A percentile compares a stretch with the other conserved stretches of the same genome.
phyloP scores from a whole-genome alignment of 352 stramenopile species.

The Globisporangium cylindrosporum region DNA sequence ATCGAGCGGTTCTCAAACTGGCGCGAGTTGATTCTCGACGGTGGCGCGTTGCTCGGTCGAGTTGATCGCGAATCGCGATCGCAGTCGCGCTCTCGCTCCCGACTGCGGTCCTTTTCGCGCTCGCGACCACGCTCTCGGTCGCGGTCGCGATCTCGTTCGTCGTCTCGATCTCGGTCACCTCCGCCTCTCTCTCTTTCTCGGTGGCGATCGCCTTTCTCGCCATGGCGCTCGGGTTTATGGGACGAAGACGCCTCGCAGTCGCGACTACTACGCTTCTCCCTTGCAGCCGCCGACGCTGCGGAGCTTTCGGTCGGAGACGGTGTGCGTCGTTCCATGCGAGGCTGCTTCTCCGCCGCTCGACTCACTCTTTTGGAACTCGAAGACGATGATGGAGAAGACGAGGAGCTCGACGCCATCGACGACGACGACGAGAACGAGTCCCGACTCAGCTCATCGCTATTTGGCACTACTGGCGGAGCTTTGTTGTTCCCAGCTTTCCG shows the following conservation, averaged over 20 bases:
- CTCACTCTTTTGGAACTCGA: conserved; percentile 10
- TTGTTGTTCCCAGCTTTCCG: conserved; percentile 9
- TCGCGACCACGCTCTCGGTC: conserved; percentile 12
- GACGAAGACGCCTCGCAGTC: neutral
- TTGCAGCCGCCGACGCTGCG: conserved; percentile 3
- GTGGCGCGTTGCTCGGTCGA: neutral
- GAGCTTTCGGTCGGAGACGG: conserved; percentile 27
- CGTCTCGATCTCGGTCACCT: conserved; percentile 25
- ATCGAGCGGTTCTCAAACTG: conserved; percentile 17
- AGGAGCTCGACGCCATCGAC: conserved; percentile 17
- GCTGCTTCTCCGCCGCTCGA: conserved; percentile 5
- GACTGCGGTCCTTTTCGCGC: conserved; percentile 10
- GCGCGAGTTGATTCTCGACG: conserved; percentile 13
- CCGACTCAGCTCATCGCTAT: conserved; percentile 14
- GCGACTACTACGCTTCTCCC: conserved; percentile 11
- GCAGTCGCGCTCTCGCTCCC: conserved; percentile 21
- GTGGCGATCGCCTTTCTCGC: neutral
- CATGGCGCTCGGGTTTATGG: neutral
- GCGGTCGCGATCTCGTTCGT: conserved; percentile 22
- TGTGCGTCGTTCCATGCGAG: conserved; percentile 19
- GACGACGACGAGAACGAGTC: conserved; percentile 24
- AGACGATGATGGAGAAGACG: conserved; percentile 6
- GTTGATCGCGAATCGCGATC: conserved; percentile 3
- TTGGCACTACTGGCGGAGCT: neutral
- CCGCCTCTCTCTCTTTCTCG: conserved; percentile 19